Conservation (phyloP, 169 alveolate genomes). For the Blepharisma undulans region DNA sequence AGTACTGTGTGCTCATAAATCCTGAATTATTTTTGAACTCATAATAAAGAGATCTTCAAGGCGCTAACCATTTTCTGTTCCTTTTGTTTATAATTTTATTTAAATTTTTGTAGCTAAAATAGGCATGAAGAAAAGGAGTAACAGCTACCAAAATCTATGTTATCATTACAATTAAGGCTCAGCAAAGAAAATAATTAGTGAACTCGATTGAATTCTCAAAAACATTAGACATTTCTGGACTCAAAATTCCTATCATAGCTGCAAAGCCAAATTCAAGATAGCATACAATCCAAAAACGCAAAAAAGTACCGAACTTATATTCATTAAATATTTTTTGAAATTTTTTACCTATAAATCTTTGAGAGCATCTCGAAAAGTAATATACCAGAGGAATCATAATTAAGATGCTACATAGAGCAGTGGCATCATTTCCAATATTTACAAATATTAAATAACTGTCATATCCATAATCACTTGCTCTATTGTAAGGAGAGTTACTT, state of each 20-base stretch:
- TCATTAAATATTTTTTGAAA: neutral
- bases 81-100: too few relatives aligned
- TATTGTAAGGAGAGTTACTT: neutral
- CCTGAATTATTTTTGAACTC: neutral
- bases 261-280: neutral
- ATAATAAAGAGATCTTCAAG: too few relatives aligned
- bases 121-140: too few relatives aligned
- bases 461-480: neutral
- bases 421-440: neutral
- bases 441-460: neutral
- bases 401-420: neutral
- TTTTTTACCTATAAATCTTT: neutral
- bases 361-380: neutral
- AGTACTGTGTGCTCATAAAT: neutral
- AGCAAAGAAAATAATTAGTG: too few relatives aligned
- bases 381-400: neutral
- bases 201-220: too few relatives aligned
- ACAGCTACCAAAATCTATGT: too few relatives aligned
- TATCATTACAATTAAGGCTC: too few relatives aligned
- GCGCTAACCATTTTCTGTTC: too few relatives aligned
- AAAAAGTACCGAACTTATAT: neutral
- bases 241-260: too few relatives aligned
- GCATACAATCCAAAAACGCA: slow-evolving; percentile 13
- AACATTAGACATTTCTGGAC: too few relatives aligned
- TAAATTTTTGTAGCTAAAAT: too few relatives aligned